These are phyloP conservation scores for Leishmania turanica DNA, from an alignment of 208 protist genomes.

Conservation along the genomic window DNA sequence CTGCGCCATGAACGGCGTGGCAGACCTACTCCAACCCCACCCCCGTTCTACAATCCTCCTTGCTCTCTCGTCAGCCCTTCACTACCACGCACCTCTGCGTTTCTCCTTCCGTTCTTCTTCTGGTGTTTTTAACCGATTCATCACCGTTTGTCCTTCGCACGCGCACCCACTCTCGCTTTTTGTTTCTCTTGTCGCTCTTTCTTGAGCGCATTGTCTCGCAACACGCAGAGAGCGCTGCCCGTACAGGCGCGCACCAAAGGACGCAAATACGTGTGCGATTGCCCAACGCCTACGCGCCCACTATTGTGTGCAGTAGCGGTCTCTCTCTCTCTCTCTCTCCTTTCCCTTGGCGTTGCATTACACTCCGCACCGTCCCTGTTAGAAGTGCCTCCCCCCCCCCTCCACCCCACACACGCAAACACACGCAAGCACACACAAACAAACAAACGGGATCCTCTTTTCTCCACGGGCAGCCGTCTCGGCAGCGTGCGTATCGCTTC, in stretches of 20 bases:
- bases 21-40: background rate
- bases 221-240: background rate
- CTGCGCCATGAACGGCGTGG: background rate
- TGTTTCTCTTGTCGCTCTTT: background rate
- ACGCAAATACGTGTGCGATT: background rate
- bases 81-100: background rate
- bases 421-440: too few relatives aligned
- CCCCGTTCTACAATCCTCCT: background rate
- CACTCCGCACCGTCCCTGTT: background rate
- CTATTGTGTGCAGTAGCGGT: background rate
- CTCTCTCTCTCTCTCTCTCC: background rate
- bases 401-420: background rate
- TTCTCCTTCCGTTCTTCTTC: background rate
- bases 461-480: background rate
- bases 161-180: constrained; percentile 4
- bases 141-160: background rate
- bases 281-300: background rate
- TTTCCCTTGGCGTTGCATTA: background rate
- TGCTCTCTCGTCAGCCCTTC: background rate
- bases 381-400: too few relatives aligned
- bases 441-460: too few relatives aligned
- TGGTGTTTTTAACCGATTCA: background rate
- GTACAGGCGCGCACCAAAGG: background rate
- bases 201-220: background rate
- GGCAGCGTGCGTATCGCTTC: background rate